Conservation (phyloP, 2,329 filamentous ascomycete genomes). For the Tolypocladium paradoxum region DNA sequence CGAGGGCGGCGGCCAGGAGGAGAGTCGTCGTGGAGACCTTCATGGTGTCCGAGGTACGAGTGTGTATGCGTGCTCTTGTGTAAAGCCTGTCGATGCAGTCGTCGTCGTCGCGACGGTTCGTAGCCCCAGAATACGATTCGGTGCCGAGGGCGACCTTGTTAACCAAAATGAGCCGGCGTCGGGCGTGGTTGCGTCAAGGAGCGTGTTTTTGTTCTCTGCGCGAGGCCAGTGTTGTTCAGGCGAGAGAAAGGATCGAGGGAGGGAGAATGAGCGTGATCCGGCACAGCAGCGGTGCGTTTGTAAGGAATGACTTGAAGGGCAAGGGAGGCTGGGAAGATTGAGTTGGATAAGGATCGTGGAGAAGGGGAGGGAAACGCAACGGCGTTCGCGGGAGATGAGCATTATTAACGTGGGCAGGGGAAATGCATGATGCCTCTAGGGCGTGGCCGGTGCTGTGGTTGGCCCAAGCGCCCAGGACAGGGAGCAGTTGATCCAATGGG, state of each 20-base stretch:
- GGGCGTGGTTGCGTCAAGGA: neutral
- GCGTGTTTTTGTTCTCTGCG: neutral
- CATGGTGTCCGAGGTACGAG: slow-evolving; percentile 18
- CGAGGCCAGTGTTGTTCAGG: neutral
- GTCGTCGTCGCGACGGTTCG: neutral
- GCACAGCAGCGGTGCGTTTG: slow-evolving; percentile 4
- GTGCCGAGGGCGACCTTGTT: neutral
- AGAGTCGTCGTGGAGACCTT: slow-evolving; percentile 28
- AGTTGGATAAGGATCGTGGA: slow-evolving; percentile 3
- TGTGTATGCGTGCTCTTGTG: neutral
- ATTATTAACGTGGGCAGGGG: slow-evolving; percentile 8
- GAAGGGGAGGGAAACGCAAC: slow-evolving; percentile 3
- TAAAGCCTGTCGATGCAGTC: neutral
- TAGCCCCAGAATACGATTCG: slow-evolving; percentile 6
- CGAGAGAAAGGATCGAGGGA: neutral
- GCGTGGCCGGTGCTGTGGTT: neutral
- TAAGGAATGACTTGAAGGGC: slow-evolving; percentile 13
- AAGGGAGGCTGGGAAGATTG: slow-evolving; percentile 6
- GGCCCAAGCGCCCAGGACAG: neutral
- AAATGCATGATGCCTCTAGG: neutral
- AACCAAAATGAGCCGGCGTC: neutral
- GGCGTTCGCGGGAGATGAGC: slow-evolving; percentile 5
- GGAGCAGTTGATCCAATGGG: slow-evolving; percentile 2
- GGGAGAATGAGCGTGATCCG: slow-evolving; percentile 7
- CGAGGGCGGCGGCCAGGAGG: slow-evolving; percentile 28